These are phyloP conservation scores for Xylaria sp. DNA, from an alignment of 2,329 filamentous ascomycete species.

Conservation along the genomic window DNA sequence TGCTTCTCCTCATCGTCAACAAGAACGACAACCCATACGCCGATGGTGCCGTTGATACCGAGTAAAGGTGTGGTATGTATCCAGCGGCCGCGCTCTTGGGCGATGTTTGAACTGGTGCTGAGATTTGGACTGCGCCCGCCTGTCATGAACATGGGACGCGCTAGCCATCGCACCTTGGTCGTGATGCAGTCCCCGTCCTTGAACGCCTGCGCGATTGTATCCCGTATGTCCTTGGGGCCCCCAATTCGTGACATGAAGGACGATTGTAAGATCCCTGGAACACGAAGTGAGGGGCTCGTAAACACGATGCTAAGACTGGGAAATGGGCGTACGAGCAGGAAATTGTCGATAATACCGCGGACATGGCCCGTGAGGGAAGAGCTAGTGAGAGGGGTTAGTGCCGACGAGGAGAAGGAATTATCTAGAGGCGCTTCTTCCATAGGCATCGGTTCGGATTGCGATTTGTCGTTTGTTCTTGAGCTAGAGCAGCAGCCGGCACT, in stretches of 20 bases:
- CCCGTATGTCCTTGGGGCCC: constrained; percentile 59
- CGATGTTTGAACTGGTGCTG: constrained; percentile 46
- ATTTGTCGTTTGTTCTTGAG: constrained; percentile 52
- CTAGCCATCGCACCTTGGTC: constrained; percentile 78
- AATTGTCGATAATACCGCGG: constrained; percentile 64
- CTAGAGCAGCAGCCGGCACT: constrained; percentile 53
- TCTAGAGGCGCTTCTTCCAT: constrained; percentile 20
- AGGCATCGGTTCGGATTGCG: constrained; percentile 51
- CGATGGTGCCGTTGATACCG: constrained; percentile 73
- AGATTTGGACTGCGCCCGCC: constrained; percentile 1
- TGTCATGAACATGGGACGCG: constrained; percentile 20
- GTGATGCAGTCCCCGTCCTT: constrained; percentile 76
- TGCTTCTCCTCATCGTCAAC: constrained; percentile 69
- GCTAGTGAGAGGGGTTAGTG: constrained; percentile 24
- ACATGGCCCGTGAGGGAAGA: constrained; percentile 49
- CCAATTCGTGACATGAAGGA: constrained; percentile 66
- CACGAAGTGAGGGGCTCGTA: constrained; percentile 73
- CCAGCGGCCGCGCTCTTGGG: constrained; percentile 74
- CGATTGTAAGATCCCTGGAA: constrained; percentile 74
- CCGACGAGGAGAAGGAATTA: constrained; percentile 26
- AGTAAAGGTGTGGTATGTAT: constrained; percentile 81
- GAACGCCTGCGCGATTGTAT: constrained; percentile 67
- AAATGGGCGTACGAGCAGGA: constrained; percentile 73
- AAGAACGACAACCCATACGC: constrained; percentile 82
- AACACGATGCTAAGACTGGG: constrained; percentile 75